Conservation (phyloP, 2,329 filamentous ascomycete genomes). For the Aspergillus sp. region DNA sequence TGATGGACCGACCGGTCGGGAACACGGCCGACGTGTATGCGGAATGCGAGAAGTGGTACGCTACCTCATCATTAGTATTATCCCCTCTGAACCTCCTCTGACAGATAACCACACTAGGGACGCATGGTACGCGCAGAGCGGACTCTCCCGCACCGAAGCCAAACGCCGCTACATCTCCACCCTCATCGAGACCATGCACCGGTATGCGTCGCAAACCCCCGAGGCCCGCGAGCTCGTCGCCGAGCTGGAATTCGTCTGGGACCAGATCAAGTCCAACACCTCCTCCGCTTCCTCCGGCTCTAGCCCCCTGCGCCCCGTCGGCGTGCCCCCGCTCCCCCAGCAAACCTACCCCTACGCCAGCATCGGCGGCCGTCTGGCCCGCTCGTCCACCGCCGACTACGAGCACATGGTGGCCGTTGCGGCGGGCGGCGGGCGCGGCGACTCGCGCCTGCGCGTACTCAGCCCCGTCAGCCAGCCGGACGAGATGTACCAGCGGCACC, state of each 20-base stretch:
- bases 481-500: constrained; percentile 50
- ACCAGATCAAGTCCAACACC: constrained; percentile 87
- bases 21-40: constrained; percentile 50
- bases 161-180: constrained; percentile 93
- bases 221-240: constrained; percentile 84
- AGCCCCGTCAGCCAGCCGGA: constrained; percentile 85
- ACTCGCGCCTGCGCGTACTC: constrained; percentile 64
- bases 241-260: constrained; percentile 99
- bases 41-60: constrained; percentile 65
- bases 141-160: constrained; percentile 81
- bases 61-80: too few species aligned
- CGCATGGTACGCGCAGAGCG: constrained; percentile 87
- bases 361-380: constrained; percentile 34
- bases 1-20: constrained; percentile 77
- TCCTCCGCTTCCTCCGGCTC: constrained; percentile 41
- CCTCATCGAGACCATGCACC: constrained; percentile 94
- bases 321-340: constrained; percentile 26
- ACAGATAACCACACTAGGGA: constrained; percentile 56
- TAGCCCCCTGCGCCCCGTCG: constrained; percentile 28
- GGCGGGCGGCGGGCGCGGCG: constrained; percentile 26
- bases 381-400: constrained; percentile 29
- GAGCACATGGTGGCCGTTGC: constrained; percentile 41
- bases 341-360: constrained; percentile 27
- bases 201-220: constrained; percentile 76
- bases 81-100: not conserved